Conservation (phyloP, 2,329 filamentous ascomycete genomes). For the Aspergillus ustus region DNA sequence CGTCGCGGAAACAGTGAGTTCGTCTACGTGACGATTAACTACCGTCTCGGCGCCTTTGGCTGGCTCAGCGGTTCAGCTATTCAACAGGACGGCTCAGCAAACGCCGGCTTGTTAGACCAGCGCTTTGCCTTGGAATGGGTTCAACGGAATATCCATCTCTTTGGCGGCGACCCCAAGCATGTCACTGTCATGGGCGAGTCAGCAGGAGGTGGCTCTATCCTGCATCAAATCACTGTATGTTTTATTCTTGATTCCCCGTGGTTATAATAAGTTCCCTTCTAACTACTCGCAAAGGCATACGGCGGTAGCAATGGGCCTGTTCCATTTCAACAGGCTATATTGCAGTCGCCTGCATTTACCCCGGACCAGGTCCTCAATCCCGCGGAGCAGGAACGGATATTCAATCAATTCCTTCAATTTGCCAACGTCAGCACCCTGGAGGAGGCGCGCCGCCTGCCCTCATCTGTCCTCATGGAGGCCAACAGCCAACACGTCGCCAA, state of each 20-base stretch:
- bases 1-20: slow-evolving; percentile 44
- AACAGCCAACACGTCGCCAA: slow-evolving; percentile 49
- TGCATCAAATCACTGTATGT: slow-evolving; percentile 59
- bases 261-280: too few species aligned
- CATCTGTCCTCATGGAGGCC: slow-evolving; percentile 45
- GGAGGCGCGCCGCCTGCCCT: slow-evolving; percentile 49
- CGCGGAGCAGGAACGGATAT: slow-evolving; percentile 43
- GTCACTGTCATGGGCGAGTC: slow-evolving; percentile 53
- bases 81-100: slow-evolving; percentile 54
- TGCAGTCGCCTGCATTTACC: slow-evolving; percentile 50
- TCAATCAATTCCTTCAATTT: slow-evolving; percentile 45
- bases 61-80: slow-evolving; percentile 44
- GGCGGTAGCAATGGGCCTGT: slow-evolving; percentile 47
- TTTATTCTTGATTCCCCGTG: background rate
- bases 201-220: slow-evolving; percentile 58
- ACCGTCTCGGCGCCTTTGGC: slow-evolving; percentile 24
- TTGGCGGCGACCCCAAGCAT: slow-evolving; percentile 57
- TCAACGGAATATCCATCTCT: slow-evolving; percentile 57
- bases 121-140: slow-evolving; percentile 63
- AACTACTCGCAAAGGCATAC: slow-evolving; percentile 28
- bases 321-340: slow-evolving; percentile 46
- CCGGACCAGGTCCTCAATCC: slow-evolving; percentile 25
- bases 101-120: slow-evolving; percentile 59
- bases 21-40: slow-evolving; percentile 55
- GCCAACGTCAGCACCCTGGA: slow-evolving; percentile 51